phyloP scores from a whole-genome alignment of 163 green algal species.

The Scenedesmus sp. region DNA sequence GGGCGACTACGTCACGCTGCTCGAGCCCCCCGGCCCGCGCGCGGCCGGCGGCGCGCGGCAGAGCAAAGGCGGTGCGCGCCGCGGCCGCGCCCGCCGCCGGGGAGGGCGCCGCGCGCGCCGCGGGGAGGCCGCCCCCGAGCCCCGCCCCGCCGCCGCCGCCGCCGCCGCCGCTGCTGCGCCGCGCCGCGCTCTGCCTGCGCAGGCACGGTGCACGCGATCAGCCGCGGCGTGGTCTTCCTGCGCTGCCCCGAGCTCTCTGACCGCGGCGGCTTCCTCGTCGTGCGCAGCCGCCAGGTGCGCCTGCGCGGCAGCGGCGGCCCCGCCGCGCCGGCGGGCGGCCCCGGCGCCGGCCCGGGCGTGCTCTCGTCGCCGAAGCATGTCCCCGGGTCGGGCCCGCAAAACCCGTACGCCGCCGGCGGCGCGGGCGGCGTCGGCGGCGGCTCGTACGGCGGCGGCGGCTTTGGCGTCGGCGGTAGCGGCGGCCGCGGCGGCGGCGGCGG shows the following conservation, averaged over 20 bases:
- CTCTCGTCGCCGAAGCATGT: slow-evolving; percentile 39
- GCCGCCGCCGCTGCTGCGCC: neutral
- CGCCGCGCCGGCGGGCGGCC: neutral
- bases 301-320: neutral
- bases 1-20: slow-evolving; percentile 6
- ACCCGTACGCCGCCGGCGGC: slow-evolving; percentile 24
- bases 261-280: slow-evolving; percentile 45
- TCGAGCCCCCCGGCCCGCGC: slow-evolving; percentile 20
- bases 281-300: slow-evolving; percentile 51
- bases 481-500: slow-evolving; percentile 40
- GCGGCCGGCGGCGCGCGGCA: neutral
- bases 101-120: too few relatives aligned
- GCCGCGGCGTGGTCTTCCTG: slow-evolving; percentile 86
- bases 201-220: slow-evolving; percentile 90
- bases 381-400: slow-evolving; percentile 11
- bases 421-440: slow-evolving; percentile 28
- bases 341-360: neutral
- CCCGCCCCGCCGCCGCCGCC: too few relatives aligned
- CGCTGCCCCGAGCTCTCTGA: slow-evolving; percentile 51
- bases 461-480: slow-evolving; percentile 45
- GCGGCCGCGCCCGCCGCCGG: too few relatives aligned
- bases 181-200: neutral
- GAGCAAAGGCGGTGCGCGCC: slow-evolving; percentile 51
- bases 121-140: too few relatives aligned
- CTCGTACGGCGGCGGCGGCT: slow-evolving; percentile 28